Base-by-base conservation (phyloP, 2,329 filamentous ascomycete species). In the Hypoxylon rubiginosum region DNA sequence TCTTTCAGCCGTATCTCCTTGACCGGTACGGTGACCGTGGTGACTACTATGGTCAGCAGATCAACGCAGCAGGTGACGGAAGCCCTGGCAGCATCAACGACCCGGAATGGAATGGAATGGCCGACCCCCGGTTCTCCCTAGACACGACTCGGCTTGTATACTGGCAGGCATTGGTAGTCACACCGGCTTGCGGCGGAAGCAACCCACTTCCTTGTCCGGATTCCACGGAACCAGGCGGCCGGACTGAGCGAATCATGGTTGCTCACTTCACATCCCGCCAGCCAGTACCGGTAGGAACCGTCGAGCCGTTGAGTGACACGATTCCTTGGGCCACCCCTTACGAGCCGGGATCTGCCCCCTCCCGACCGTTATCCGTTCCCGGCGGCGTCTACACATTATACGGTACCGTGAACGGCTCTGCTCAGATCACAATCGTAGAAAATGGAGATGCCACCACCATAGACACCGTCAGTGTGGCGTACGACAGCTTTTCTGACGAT, bases 61-160 rank as follows among this genome's bases (percentile, higher is more conserved):
- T 84, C 59, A 84, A 84, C 49, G 76, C 70, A 0, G 80, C 63
- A 0, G 78, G 77, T 1, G 73, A 78, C 19, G 75, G 73, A 2
- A 77, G 67, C 26, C 65, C 66, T 15, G 81, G 80, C 0, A 77
- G 72, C 55, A 62, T 81, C n/a, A 80, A 82, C 57, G 82, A 84
- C 57, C 79, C 82, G 0, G 76, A 82, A 26, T 85, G 83, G 83
- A 85, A 85, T 67, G 83, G 75, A 3, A 72, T 74, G 10, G 83
- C 83, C 4, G 83, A 85, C 67, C 83, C 81, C 2, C 74, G 71
- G 1, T 82, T 75, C 48, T 81, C 79, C 1, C 74, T 68, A 1
- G 83, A 85, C 64, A 77, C 79, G 4, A 84, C 81, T 0, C 68
- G 74, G 1, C 78, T 85, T 36, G 79, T 78, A 0, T 85, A 81